phyloP scores from a whole-genome alignment of 768 basidiomycete species.

The Suillus subluteus region DNA sequence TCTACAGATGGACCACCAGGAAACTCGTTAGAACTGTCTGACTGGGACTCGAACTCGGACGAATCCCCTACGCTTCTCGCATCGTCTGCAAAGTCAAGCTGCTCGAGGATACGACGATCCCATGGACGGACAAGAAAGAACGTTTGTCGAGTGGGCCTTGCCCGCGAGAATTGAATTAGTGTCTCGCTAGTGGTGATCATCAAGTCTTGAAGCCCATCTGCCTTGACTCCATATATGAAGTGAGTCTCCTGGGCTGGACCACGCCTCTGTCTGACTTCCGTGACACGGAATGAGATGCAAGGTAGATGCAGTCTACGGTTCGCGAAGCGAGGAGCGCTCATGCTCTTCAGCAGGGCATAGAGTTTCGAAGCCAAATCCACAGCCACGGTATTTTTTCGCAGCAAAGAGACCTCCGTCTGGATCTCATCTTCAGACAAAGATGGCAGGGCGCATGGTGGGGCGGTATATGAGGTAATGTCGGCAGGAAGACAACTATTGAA shows the following conservation, averaged over 20 bases:
- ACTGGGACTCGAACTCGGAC: not conserved
- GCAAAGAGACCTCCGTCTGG: not conserved
- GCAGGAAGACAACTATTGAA: conserved; percentile 4
- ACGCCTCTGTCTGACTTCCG: not conserved
- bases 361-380: not conserved
- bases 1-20: not conserved
- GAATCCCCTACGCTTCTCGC: not conserved
- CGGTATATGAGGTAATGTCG: not conserved
- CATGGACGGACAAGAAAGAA: not conserved
- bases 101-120: not conserved
- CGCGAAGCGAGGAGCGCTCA: not conserved
- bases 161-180: not conserved
- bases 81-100: not conserved
- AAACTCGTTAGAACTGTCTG: not conserved
- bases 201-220: not conserved
- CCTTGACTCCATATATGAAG: not conserved
- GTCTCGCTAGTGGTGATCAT: not conserved
- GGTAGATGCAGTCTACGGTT: not conserved
- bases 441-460: not conserved
- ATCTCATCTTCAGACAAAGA: not conserved
- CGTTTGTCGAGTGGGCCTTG: not conserved
- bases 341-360: not conserved
- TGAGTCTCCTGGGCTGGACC: not conserved
- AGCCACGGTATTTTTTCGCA: not conserved
- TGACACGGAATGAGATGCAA: not conserved